Base-by-base conservation (phyloP, 352 stramenopile genomes). In the Phytopythium ostracodes region DNA sequence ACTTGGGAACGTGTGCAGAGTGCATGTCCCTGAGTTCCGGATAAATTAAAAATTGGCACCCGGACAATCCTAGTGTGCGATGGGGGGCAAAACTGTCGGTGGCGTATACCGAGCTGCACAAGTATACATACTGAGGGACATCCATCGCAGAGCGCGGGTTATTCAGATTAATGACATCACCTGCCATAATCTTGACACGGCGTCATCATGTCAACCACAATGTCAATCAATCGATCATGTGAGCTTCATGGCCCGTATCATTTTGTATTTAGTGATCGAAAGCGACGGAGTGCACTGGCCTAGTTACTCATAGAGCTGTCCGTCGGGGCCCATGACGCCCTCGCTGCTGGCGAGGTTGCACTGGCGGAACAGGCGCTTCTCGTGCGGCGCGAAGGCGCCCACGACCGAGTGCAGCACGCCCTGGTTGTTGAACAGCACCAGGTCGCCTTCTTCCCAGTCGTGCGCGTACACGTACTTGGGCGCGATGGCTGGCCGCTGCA, bases 391-490 rank as follows among this genome's bases (percentile, higher is more conserved):
- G 59, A 73, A 73, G 1, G 67, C 67, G 17, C 67, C 67, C 12
- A 73, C 67, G 4, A 73, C 67, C 4, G 67, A 73, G 27, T 73
- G 67, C 29, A 73, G 64, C 9, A 70, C 67, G 17, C 67, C 67
- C 31, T 73, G 67, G 35, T 73, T 73, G 55, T 73, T 73, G 50
- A 73, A 73, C 2, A 73, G 38, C 44, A 73, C 67, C 50, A 73
- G 22, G 36, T 73, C 67, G 4, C 67, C 67, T 51, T 73, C 67
- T 42, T 73, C 67, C 67, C 67, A 73, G 38, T 73, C 63, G 55
- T 73, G 67, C 0, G 67, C 42, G 56, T 73, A 73, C 18, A 73
- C 55, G n/a, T 61, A 70, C 63, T 70, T 55, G 3, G 67, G 63
- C 6, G 67, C 55, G 27, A 73, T 73, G 12, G 63, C 67, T n/a